phyloP scores from a whole-genome alignment of 306 rosid genomes.

The Sesbania bispinosa region DNA sequence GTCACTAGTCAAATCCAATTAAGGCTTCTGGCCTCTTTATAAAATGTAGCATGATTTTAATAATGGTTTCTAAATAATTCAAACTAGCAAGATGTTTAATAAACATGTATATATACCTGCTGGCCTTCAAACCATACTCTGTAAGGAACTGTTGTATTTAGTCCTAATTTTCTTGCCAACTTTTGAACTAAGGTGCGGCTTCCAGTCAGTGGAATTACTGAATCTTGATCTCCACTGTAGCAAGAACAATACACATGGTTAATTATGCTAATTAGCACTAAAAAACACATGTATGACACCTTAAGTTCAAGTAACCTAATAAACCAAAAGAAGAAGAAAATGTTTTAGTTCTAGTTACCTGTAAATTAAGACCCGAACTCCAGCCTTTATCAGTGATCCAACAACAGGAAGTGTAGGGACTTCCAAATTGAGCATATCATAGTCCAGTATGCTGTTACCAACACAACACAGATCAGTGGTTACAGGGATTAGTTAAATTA shows the following conservation, averaged over 20 bases:
- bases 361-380: constrained; percentile 77
- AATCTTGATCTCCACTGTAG: constrained; percentile 95
- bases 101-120: constrained; percentile 49
- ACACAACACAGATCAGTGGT: neutral
- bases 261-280: constrained; percentile 15
- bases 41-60: neutral
- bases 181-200: constrained; percentile 80
- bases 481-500: neutral
- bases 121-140: constrained; percentile 92
- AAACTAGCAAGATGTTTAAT: constrained; percentile 3
- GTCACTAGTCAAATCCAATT: neutral
- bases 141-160: constrained; percentile 72
- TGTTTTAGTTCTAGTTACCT: constrained; percentile 46
- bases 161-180: constrained; percentile 60
- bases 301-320: constrained; percentile 17
- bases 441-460: constrained; percentile 59
- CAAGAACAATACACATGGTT: neutral
- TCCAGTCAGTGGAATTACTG: constrained; percentile 91
- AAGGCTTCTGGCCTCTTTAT: constrained; percentile 3
- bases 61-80: neutral
- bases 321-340: neutral
- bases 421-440: constrained; percentile 79
- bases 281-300: neutral
- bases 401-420: constrained; percentile 74
- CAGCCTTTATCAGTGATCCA: constrained; percentile 68